These are phyloP conservation scores for Backusella liffmaniae DNA, from an alignment of 192 early-diverging fungal species.

Conservation along the genomic window DNA sequence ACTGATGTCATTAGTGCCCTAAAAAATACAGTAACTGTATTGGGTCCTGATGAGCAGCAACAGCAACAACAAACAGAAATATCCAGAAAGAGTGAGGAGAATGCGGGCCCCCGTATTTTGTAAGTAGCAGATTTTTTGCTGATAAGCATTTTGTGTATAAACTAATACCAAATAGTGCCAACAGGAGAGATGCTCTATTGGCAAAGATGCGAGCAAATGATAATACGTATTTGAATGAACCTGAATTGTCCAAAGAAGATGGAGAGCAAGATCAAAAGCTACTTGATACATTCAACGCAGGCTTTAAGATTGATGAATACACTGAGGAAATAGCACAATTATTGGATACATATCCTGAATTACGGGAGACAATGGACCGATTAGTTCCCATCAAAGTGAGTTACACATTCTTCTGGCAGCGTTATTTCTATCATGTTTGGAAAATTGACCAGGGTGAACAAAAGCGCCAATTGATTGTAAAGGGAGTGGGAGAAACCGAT, in stretches of 20 bases:
- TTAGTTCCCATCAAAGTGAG: slow-evolving; percentile 47
- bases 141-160: not conserved
- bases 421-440: slow-evolving; percentile 49
- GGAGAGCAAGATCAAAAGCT: slow-evolving; percentile 33
- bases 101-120: slow-evolving; percentile 17
- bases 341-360: slow-evolving; percentile 42
- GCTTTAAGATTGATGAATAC: slow-evolving; percentile 49
- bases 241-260: slow-evolving; percentile 7
- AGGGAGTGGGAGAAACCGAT: slow-evolving; percentile 1
- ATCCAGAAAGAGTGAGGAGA: slow-evolving; percentile 21
- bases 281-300: slow-evolving; percentile 42
- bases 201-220: slow-evolving; percentile 43
- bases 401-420: slow-evolving; percentile 49
- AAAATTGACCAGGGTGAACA: slow-evolving; percentile 58
- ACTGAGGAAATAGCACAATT: slow-evolving; percentile 44
- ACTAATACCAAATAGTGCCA: not conserved
- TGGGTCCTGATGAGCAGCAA: slow-evolving; percentile 27
- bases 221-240: slow-evolving; percentile 39
- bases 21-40: slow-evolving; percentile 42
- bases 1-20: slow-evolving; percentile 41
- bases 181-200: slow-evolving; percentile 44
- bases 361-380: slow-evolving; percentile 45
- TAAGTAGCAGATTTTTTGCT: not conserved
- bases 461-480: slow-evolving; percentile 33
- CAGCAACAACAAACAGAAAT: slow-evolving; percentile 9